Base-by-base conservation (phyloP, 441 rosid genomes). In the Flueggea neowawraea region DNA sequence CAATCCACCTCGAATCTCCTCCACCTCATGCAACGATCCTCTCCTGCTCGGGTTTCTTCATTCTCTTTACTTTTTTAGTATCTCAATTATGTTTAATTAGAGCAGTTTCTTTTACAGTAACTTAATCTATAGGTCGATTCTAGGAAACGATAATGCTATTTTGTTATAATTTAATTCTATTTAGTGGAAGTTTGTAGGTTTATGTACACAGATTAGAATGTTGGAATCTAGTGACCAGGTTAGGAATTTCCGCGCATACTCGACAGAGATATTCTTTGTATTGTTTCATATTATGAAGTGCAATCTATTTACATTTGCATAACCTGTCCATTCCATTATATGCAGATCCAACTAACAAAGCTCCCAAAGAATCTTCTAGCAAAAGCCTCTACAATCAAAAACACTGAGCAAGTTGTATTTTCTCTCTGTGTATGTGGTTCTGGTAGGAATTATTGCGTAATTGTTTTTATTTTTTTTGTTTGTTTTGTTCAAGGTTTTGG, bases 1-100 rank as follows among this genome's bases (percentile, higher is more conserved):
- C 89, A 75, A 71, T 90, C 95, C 58, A 88, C 95, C 63, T 77
- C 89, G 65, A 88, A 90, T 53, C 91, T 88, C 60, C 90, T 90
- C 43, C 87, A 83, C 43, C 82, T 90, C 57, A 86, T 84, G 86
- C 93, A 88, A 65, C 89, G 80, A 13, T 81, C 97, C 33, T 86
- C 93, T 60, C 54, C 86, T 76, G 78, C 91, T 49, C 87, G 86
- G 87, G 97, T 59, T 53, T 22, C 36, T 12, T 12, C 14, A 15
- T 39, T 31, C 47, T 14, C 64, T 36, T 22, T 32, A 9, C 54
- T 36, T 39, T 15, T 32, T 39, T 33, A 33, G 0, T 52, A 11
- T 52, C 41, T 16, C 47, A 15, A 13, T 31, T 15, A 7, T 10
- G 31, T n/a, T 15, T 22, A 22, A 22, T 22, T 22, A 22, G 1